phyloP scores from a whole-genome alignment of 345 rosid genomes.

The Ricinus communis region DNA sequence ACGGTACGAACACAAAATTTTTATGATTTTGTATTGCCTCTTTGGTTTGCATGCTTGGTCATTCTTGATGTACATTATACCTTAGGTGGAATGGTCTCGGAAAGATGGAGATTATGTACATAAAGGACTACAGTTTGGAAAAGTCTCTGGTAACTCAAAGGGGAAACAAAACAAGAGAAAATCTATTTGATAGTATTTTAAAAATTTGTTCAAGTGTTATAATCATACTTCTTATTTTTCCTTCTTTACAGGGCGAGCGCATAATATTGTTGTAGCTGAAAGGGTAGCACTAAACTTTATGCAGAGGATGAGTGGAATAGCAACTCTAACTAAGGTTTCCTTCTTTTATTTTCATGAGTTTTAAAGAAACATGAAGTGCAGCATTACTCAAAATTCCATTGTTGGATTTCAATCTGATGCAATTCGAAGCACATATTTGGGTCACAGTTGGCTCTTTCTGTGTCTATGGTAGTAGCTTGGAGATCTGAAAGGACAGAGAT shows the following conservation, averaged over 20 bases:
- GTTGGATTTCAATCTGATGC: background rate
- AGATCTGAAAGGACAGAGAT: background rate
- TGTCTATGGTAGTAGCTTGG: background rate
- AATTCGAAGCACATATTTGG: background rate
- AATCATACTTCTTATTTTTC: background rate
- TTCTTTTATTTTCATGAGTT: background rate
- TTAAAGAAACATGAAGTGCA: constrained; percentile 1
- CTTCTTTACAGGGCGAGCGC: constrained; percentile 63
- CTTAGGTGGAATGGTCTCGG: constrained; percentile 79
- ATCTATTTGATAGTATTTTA: background rate
- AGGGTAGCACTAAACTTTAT: constrained; percentile 89
- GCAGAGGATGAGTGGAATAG: constrained; percentile 99
- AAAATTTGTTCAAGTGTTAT: background rate
- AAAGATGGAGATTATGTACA: constrained; percentile 81
- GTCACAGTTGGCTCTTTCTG: background rate
- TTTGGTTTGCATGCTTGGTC: constrained; percentile 19
- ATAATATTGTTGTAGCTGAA: constrained; percentile 83
- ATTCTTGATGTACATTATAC: constrained; percentile 16
- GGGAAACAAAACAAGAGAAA: background rate
- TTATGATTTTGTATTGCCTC: constrained; percentile 9
- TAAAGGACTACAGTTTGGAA: constrained; percentile 89
- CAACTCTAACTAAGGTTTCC: constrained; percentile 84
- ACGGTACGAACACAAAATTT: constrained; percentile 43
- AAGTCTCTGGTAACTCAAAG: constrained; percentile 58
- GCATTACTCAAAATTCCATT: background rate